Base-by-base conservation (phyloP, 202 grass and related monocot genomes). In the Zizania palustris region DNA sequence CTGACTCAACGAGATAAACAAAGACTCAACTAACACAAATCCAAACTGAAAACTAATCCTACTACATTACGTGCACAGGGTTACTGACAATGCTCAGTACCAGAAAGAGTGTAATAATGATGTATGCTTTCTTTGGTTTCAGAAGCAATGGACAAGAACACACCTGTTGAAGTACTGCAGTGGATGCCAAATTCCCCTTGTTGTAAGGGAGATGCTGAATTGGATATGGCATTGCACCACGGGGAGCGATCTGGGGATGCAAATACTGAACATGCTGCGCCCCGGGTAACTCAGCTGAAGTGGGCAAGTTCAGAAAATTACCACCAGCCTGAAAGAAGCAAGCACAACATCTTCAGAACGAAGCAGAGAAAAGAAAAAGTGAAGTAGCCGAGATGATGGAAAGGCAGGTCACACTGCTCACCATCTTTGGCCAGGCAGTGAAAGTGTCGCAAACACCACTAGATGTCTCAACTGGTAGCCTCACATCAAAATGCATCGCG, bases 91-190 rank as follows among this genome's bases (percentile, higher is more conserved):
- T 28, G 28, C 28, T 28, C 28, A 28, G 28, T 54, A 6, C 7
- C 5, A 5, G 3, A 19, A 3, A 18, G 2, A 16, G 6, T 19
- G 7, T 55, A 55, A 7, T 3, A 20, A 55, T 9, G n/a, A 55
- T 20, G 51, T 55, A 55, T 28, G 28, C 28, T 55, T 20, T 55
- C 51, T 55, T 55, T 20, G 8, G 51, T 55, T 39, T 69, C 54
- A 63, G 62, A 87, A 37, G 3, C 13, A 46, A 6, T 49, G 19
- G 41, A 41, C 7, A 21, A 43, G 61, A 33, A 16, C 19, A 15
- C 65, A 84, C 86, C 86, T 88, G 86, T 3, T 88, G 81, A n/a
- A 88, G 21, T 2, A 72, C 54, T 6, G 72, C 38, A 16, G 76
- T 38, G 0, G 65, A 58, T 0, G 65, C 34, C 2, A 80, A 1